phyloP scores from a whole-genome alignment of 352 stramenopile genomes.

The Globisporangium iwayamae region DNA sequence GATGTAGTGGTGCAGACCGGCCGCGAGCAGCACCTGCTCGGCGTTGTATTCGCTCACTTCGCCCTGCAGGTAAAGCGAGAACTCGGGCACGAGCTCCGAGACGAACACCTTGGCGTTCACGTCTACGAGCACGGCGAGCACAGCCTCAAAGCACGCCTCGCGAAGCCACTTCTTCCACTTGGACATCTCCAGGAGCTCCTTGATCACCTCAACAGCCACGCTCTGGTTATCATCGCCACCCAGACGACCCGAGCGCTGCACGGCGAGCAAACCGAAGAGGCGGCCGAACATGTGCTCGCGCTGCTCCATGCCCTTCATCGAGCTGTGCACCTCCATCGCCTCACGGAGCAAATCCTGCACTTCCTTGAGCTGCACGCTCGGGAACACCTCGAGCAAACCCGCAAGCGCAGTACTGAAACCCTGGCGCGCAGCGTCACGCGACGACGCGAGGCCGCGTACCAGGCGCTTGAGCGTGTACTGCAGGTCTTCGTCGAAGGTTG shows the following conservation, averaged over 20 bases:
- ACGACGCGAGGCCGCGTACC: slow-evolving; percentile 87
- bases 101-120: slow-evolving; percentile 51
- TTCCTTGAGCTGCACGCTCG: slow-evolving; percentile 33
- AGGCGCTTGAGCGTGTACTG: slow-evolving; percentile 91
- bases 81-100: slow-evolving; percentile 31
- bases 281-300: slow-evolving; percentile 90
- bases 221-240: slow-evolving; percentile 27
- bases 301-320: slow-evolving; percentile 91
- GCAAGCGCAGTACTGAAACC: slow-evolving; percentile 86
- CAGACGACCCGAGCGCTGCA: slow-evolving; percentile 76
- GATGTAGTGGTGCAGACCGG: slow-evolving; percentile 72
- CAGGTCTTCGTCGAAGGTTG: slow-evolving; percentile 42
- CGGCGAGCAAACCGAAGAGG: slow-evolving; percentile 81
- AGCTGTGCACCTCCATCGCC: slow-evolving; percentile 74
- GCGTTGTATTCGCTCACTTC: slow-evolving; percentile 52
- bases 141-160: slow-evolving; percentile 71
- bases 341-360: slow-evolving; percentile 61
- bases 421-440: slow-evolving; percentile 83
- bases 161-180: slow-evolving; percentile 88
- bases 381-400: slow-evolving; percentile 58
- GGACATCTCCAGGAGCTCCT: slow-evolving; percentile 38
- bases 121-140: slow-evolving; percentile 54
- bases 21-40: slow-evolving; percentile 76
- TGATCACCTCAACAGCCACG: slow-evolving; percentile 37
- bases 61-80: slow-evolving; percentile 28